Base-by-base conservation (phyloP, 1,139 yeast species). In the Ogataea hybrid region DNA sequence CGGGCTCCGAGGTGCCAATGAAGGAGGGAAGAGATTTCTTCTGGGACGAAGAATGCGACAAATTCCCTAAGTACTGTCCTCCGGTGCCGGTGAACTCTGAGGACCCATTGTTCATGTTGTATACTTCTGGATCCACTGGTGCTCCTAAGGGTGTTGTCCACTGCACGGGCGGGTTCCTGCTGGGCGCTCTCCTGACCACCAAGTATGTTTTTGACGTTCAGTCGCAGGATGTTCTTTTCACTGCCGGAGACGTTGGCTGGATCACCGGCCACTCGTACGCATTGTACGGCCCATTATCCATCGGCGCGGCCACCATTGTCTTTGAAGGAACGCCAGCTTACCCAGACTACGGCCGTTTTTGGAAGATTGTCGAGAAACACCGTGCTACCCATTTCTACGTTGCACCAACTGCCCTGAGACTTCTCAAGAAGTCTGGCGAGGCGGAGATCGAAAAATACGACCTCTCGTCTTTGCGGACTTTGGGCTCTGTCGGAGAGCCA, bases 211-310 rank as follows among this genome's bases (percentile, higher is more conserved):
- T 92, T 63, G 98, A 94, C 66, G 76, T 92, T 45, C 96, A 88
- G 64, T 79, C 82, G 41, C 84, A 85, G 57, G 98, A 92, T 66
- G 77, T 85, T 42, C 73, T 92, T 49, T 92, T 92, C 75, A 90
- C 97, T 40, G 97, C 97, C 42, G 97, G 97, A 65, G 98, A 92
- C 67, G 96, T 92, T 41, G 98, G 98, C 65, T 92, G 98, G 98
- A 92, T 92, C 63, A 92, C 98, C 31, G 98, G 98, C 57, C 98
- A 92, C 69, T 84, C 97, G 28, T 92, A 92, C 62, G 96, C 95
- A 28, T 73, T 90, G 49, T 92, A 92, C 64, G 97, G 97, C 51
- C 97, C 98, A 44, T 77, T 92, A 58, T 68, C 80, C 39, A 73
- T 88, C 45, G 98, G 98, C 65, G 82, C 88, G 45, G 85, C 97